Conservation (phyloP, 495 filamentous ascomycete species). For the Penicillium coprophilum region DNA sequence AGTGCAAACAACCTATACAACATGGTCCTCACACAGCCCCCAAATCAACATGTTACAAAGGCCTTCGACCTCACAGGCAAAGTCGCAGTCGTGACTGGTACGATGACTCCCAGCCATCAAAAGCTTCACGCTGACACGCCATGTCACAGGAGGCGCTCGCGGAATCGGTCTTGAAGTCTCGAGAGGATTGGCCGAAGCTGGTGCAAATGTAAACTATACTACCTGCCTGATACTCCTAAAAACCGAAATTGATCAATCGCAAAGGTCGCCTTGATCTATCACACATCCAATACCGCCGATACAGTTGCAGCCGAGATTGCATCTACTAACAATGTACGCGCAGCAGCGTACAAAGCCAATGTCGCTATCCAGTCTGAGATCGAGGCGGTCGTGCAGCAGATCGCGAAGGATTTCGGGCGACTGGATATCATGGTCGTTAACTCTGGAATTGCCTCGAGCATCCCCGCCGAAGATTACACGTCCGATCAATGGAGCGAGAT, state of each 20-base stretch:
- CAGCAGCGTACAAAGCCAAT: conserved; percentile 65
- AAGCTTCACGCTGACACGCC: not conserved
- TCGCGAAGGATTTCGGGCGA: conserved; percentile 62
- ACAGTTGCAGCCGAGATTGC: conserved; percentile 68
- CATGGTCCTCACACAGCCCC: conserved; percentile 42
- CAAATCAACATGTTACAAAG: conserved; percentile 38
- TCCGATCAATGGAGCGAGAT: conserved; percentile 36
- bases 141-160: conserved; percentile 63
- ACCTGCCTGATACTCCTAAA: not conserved
- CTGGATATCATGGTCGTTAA: conserved; percentile 79
- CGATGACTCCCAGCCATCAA: not conserved
- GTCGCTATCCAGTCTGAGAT: conserved; percentile 59
- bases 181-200: conserved; percentile 71
- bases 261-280: conserved; percentile 68
- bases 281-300: conserved; percentile 68
- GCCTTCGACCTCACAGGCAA: conserved; percentile 39
- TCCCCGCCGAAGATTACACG: conserved; percentile 41
- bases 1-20: conserved; percentile 4
- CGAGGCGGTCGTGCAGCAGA: conserved; percentile 50
- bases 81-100: conserved; percentile 38
- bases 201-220: conserved; percentile 56
- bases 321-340: conserved; percentile 66
- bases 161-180: conserved; percentile 79
- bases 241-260: not conserved
- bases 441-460: conserved; percentile 59